Evolutionary conservation across 768 basidiomycete genomes (phyloP), one percentile per base, ranked within the genome.

Genomic region (Hericium rajendrae): DNA sequence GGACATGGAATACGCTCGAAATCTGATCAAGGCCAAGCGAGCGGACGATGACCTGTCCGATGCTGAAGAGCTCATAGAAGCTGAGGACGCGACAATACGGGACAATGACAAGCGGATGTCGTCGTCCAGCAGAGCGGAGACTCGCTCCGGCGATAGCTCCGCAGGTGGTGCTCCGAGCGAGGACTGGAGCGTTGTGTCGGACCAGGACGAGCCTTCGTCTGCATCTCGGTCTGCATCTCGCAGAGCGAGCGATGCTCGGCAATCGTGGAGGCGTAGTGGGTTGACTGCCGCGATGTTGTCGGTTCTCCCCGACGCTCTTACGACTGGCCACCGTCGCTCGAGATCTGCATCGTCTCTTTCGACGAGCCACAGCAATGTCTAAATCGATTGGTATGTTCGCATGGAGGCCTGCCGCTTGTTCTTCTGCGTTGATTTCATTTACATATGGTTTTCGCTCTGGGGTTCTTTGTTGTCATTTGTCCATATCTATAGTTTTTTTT

Each of bases 1-100:
- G 49, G 94, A 99, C 67, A 73, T 98, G 56, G 95, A 98, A 60
- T 97, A 97, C 69, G 92, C 95, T 38, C 83, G 88, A 38, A 86
- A 88, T 8, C 72, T 97, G 52, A 84, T 97, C 62, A 94, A 92
- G 68, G 81, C 78, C 37, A 67, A 67, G 15, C 32, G 32, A 32
- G 57, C 67, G 1, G 62, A 59, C 22, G 60, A 67, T 32, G 48
- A 61, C 4, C 51, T 50, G 18, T 24, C 22, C 6, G n/a, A 16
- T 24, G 52, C 60, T 4, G 65, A 66, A 6, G 61, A 68, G 15
- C 60, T 63, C 4, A 55, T 60, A 37, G 73, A 68, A 26, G 57
- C 63, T 48, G 76, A 79, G 51, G 70, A 74, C 56, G 70, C 70
- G 1, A 67, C 65, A 5, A 66, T 71, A 37, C 70, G 69, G 38